phyloP scores from a whole-genome alignment of 2,329 filamentous ascomycete species.

The Pseudocercospora ulei region DNA sequence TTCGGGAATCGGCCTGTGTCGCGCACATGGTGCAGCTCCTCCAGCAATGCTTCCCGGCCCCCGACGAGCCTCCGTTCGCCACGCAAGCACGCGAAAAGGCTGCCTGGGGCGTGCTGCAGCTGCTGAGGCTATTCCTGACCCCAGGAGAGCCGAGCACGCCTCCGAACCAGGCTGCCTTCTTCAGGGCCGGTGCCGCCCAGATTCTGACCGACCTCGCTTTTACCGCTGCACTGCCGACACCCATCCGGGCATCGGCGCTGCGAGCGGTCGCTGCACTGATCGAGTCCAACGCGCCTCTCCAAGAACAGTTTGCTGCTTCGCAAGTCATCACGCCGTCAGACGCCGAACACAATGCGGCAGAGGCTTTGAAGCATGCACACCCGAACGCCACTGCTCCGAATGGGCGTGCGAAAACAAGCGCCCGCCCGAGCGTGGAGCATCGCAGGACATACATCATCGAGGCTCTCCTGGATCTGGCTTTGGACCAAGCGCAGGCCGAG shows the following conservation, averaged over 20 bases:
- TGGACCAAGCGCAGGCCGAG: conserved; percentile 56
- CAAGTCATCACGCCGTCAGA: conserved; percentile 47
- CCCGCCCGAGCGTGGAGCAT: conserved; percentile 34
- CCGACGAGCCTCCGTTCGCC: conserved; percentile 23
- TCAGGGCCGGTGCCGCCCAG: conserved; percentile 68
- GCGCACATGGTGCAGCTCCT: conserved; percentile 58
- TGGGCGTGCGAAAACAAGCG: conserved; percentile 24
- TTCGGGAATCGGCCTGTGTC: conserved; percentile 80
- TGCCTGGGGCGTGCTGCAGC: conserved; percentile 76
- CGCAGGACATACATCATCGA: conserved; percentile 72
- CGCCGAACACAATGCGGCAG: conserved; percentile 16
- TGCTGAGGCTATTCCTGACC: conserved; percentile 76
- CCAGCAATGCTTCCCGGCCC: conserved; percentile 46
- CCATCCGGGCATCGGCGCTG: conserved; percentile 78
- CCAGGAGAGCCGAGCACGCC: conserved; percentile 68
- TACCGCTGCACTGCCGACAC: conserved; percentile 57
- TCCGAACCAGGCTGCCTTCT: conserved; percentile 77
- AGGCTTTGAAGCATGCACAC: conserved; percentile 21
- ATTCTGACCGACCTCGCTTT: conserved; percentile 78
- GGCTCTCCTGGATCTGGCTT: conserved; percentile 70
- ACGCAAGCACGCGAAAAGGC: conserved; percentile 69
- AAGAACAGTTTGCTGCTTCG: conserved; percentile 81
- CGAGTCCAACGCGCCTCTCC: conserved; percentile 64
- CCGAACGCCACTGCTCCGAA: conserved; percentile 27
- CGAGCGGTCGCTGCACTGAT: conserved; percentile 82